Conservation (phyloP, 2,329 filamentous ascomycete genomes). For the Sordariomycetes sp. region DNA sequence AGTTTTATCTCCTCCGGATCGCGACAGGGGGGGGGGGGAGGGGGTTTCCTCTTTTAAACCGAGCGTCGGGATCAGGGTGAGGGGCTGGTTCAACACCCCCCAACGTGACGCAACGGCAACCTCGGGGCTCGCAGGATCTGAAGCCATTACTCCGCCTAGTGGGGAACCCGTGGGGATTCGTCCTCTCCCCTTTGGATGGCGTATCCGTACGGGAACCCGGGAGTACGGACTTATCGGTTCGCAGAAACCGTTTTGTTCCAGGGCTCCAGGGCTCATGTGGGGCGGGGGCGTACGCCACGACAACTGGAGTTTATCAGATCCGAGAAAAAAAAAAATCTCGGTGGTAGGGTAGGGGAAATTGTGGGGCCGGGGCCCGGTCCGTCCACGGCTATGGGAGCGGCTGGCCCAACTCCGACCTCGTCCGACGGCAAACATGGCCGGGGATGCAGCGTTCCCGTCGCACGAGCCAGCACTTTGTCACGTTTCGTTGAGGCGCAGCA, state of each 20-base stretch:
- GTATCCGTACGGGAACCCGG: background rate
- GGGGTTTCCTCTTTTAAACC: too few relatives aligned
- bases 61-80: too few relatives aligned
- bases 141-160: background rate
- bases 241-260: too few relatives aligned
- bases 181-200: background rate
- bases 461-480: background rate
- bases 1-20: too few relatives aligned
- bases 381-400: background rate
- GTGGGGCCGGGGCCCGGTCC: background rate
- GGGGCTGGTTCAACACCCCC: background rate
- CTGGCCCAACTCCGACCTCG: background rate
- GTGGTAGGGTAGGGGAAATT: background rate
- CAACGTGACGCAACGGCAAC: background rate
- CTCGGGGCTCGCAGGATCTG: background rate
- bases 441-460: background rate
- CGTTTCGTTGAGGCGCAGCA: background rate
- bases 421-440: background rate
- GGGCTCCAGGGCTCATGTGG: too few relatives aligned
- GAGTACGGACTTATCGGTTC: background rate
- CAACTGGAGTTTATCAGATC: constrained; percentile 15
- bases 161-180: background rate
- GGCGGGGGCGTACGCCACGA: too few relatives aligned
- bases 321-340: constrained; percentile 4
- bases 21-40: too few relatives aligned